phyloP scores from a whole-genome alignment of 208 protist species.

The Leishmania amazonensis region DNA sequence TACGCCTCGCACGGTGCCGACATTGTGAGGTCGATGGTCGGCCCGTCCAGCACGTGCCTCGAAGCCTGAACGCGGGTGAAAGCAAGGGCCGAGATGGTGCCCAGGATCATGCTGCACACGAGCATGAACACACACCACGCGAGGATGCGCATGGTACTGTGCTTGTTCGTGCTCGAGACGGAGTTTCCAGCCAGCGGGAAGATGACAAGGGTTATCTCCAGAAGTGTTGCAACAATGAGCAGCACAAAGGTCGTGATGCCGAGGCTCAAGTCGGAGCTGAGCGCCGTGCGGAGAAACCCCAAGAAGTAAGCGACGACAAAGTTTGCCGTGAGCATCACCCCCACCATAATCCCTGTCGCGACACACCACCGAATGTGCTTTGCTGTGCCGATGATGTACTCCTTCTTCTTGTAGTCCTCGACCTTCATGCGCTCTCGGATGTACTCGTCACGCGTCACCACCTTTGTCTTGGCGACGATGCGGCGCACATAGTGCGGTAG shows the following conservation, averaged over 20 bases:
- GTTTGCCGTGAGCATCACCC: conserved; percentile 59
- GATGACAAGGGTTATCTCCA: conserved; percentile 77
- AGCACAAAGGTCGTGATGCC: conserved; percentile 65
- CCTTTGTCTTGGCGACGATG: conserved; percentile 72
- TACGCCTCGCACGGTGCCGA: conserved; percentile 46
- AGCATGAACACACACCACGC: conserved; percentile 79
- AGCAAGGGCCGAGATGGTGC: conserved; percentile 67
- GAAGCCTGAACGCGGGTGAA: conserved; percentile 72
- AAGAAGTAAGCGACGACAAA: conserved; percentile 80
- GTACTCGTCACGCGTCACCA: conserved; percentile 83
- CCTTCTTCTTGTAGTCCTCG: conserved; percentile 55
- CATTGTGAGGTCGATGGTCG: conserved; percentile 69
- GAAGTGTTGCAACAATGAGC: conserved; percentile 52
- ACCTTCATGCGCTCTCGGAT: conserved; percentile 61
- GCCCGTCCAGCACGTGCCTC: conserved; percentile 49
- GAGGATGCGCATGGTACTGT: conserved; percentile 71
- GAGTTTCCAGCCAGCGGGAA: conserved; percentile 58
- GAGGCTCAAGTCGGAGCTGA: conserved; percentile 58
- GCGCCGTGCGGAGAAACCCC: conserved; percentile 61
- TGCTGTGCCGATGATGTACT: conserved; percentile 51
- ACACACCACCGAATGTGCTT: conserved; percentile 76
- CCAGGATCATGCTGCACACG: conserved; percentile 60
- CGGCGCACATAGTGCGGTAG: conserved; percentile 66
- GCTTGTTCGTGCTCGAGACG: conserved; percentile 40
- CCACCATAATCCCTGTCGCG: conserved; percentile 68